Base-by-base conservation (phyloP, 164 flowering plant genomes). In the Brasenia schreberi region DNA sequence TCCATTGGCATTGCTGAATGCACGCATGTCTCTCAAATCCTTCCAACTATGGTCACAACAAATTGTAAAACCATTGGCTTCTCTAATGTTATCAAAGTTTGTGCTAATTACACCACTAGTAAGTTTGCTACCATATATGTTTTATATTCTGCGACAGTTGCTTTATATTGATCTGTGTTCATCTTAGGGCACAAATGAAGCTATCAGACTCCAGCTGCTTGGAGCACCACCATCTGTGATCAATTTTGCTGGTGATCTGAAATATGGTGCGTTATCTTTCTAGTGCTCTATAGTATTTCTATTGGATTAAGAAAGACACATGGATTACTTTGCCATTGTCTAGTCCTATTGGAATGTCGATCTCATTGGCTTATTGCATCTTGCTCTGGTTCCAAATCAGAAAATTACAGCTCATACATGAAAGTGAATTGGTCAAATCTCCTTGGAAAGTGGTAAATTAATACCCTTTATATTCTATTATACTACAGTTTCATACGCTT, bases 101-200 rank as follows among this genome's bases (percentile, higher is more conserved):
- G 82, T 92, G 59, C 75, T 94, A 86, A 89, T 94, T 72, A 68
- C 78, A n/a, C 96, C 99, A 70, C 68, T 91, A 90, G 99, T 91
- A 88, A 60, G 62, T 60, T 17, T 60, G 83, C 39, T 14, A 4
- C 66, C 52, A 44, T 11, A 44, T 27, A n/a, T n/a, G n/a, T n/a
- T 16, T n/a, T 0, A 17, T 60, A 60, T 60, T 19, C 7, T 60
- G 19, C 10, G 9, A 7, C 17, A 16, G 62, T 60, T 18, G 0
- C 49, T 66, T 14, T 43, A 23, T 5, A 42, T 5, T 23, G 17
- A 67, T 77, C 62, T 69, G 71, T 64, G 42, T 68, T 11, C 69
- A 59, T 64, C 7, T 60, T 83, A 93, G 99, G n/a, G 97, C 80
- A 82, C 80, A 17, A 7, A 68, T 42, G 85, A 94, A 80, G 97